A percentile compares a stretch with the other conserved stretches of the same genome.
These are phyloP conservation scores for Gossypium arboreum DNA, from an alignment of 345 rosid genomes.

Conservation along the genomic window DNA sequence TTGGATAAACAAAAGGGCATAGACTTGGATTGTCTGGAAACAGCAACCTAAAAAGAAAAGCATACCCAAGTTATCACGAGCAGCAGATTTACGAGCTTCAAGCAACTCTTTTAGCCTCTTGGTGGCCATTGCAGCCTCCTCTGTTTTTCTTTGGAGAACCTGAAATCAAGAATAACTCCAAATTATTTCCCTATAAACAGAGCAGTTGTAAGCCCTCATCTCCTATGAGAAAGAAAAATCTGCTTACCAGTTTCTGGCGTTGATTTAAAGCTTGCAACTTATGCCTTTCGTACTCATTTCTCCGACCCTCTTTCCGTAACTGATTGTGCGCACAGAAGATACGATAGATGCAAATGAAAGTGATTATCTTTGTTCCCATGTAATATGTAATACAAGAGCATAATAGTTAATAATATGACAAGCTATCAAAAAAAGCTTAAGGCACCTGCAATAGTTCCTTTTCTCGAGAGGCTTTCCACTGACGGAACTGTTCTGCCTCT, in stretches of 20 bases:
- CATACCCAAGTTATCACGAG: constrained; percentile 72
- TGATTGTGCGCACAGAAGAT: constrained; percentile 24
- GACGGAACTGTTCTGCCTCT: constrained; percentile 98
- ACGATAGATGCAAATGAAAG: neutral
- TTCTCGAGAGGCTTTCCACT: constrained; percentile 96
- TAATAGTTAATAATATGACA: neutral
- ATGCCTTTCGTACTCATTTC: constrained; percentile 97
- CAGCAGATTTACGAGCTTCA: constrained; percentile 93
- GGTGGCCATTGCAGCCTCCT: constrained; percentile 98
- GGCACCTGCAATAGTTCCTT: constrained; percentile 90
- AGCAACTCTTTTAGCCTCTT: constrained; percentile 94
- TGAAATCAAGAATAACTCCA: constrained; percentile 31
- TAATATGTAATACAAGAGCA: constrained; percentile 1
- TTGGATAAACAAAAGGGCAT: constrained; percentile 1
- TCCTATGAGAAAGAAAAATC: neutral
- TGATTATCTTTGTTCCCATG: neutral
- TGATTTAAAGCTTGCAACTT: constrained; percentile 92
- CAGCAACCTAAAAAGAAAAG: constrained; percentile 2
- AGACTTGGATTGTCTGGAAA: constrained; percentile 10
- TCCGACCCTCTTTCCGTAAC: constrained; percentile 94
- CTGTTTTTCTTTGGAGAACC: constrained; percentile 99
- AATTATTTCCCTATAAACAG: constrained; percentile 5
- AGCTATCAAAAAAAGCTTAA: neutral
- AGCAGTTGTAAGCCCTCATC: neutral
- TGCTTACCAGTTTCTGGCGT: constrained; percentile 90